Base-by-base conservation (phyloP, 805 yeast genomes). In the Clavispora carvajalis region DNA sequence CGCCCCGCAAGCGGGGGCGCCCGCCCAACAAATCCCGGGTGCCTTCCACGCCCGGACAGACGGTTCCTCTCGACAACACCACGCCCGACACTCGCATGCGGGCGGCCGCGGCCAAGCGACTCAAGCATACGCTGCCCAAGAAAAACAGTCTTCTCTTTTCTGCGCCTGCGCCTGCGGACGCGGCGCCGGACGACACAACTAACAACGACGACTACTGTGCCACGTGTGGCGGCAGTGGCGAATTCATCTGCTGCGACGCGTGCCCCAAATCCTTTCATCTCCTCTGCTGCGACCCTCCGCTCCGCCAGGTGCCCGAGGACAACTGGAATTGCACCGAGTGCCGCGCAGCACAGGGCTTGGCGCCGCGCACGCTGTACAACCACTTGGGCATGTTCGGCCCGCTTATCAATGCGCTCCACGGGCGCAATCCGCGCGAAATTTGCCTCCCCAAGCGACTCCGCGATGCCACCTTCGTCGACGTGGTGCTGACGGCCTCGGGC, bases 211-310 rank as follows among this genome's bases (percentile, higher is more conserved):
- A 91, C 59, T 90, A 74, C 59, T 91, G 99, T 56, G 70, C 85
- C n/a, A 73, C 93, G 0, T 91, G 99, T 65, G 90, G 95, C 2
- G 86, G 88, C 21, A 70, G 89, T 0, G 99, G 99, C 10, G 73
- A 85, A 21, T 89, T 91, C 52, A 69, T 91, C 18, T 93, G 98
- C 62, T 91, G 99, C 63, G 99, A 91, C 52, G 73, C 85, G 2
- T 91, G 99, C 61, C 96, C 97, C 0, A 74, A 74, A 52, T 85
- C 96, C 2, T 93, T 91, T 62, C 99, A 91, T 58, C 88, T 93
- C 56, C 71, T 85, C 5, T 91, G 99, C 59, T 76, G 91, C 45
- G 84, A 86, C 53, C 98, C 98, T 3, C 98, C 99, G 0, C 63
- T 82, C 24, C 87, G 83, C 50, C 88, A 83, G 31, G 71, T 75